Conservation (phyloP, 306 rosid species). For the Ormosia semicastrata region DNA sequence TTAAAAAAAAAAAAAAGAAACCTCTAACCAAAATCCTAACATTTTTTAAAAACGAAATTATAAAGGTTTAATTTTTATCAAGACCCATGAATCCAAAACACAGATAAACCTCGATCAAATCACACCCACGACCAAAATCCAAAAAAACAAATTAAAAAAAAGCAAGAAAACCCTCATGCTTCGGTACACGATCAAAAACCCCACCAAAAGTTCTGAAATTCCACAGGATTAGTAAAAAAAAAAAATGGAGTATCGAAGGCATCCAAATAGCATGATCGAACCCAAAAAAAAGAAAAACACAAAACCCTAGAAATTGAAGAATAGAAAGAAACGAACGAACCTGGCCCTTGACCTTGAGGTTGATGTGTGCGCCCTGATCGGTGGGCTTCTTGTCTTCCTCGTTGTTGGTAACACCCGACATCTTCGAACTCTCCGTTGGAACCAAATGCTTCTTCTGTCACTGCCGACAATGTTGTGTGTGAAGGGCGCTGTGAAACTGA, state of each 20-base stretch:
- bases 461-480: slow-evolving; percentile 10
- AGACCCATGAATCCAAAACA: neutral
- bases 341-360: slow-evolving; percentile 90
- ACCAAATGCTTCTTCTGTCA: neutral
- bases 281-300: no score
- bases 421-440: slow-evolving; percentile 24
- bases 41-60: neutral
- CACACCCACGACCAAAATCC: neutral
- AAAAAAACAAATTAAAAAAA: neutral
- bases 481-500: neutral
- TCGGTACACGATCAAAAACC: neutral
- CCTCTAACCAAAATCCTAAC: neutral
- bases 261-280: neutral
- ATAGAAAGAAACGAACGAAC: slow-evolving; percentile 22
- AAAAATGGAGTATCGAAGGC: neutral
- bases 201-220: neutral
- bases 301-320: slow-evolving; percentile 23
- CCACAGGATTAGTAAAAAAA: neutral
- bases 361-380: slow-evolving; percentile 73
- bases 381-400: slow-evolving; percentile 71
- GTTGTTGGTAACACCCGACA: slow-evolving; percentile 56
- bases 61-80: neutral
- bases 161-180: neutral
- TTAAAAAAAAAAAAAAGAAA: neutral
- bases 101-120: neutral